Percentiles rank a stretch among this genome's conserved stretches.
phyloP scores from a whole-genome alignment of 192 early-diverging fungal genomes.

The Backusella liffmaniae region DNA sequence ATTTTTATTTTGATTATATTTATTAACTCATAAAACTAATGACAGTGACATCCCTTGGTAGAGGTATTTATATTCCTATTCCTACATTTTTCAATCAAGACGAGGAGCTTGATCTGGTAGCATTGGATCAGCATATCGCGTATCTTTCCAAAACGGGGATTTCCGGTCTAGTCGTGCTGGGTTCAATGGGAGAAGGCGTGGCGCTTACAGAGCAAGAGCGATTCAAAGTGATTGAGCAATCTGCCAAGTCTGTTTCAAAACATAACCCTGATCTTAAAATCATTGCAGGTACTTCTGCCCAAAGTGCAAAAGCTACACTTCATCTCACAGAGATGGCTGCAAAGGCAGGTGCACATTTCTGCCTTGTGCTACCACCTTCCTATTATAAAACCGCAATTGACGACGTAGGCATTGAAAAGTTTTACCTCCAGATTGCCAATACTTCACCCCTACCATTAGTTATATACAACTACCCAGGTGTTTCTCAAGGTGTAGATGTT shows the following conservation, averaged over 20 bases:
- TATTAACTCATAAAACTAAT: neutral
- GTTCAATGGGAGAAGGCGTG: conserved; percentile 37
- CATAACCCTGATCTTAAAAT: conserved; percentile 22
- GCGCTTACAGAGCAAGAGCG: conserved; percentile 35
- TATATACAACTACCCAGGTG: conserved; percentile 42
- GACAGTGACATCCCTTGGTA: conserved; percentile 14
- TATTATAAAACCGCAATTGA: conserved; percentile 26
- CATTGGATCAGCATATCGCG: conserved; percentile 30
- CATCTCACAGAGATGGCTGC: conserved; percentile 30
- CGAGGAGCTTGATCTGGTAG: conserved; percentile 36
- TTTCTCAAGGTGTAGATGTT: conserved; percentile 37
- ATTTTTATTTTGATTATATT: neutral
- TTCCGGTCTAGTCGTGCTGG: conserved; percentile 33
- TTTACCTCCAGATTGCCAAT: conserved; percentile 28
- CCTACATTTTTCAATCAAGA: conserved; percentile 38
- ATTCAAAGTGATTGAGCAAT: conserved; percentile 15
- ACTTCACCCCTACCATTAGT: conserved; percentile 36
- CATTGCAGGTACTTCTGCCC: conserved; percentile 30
- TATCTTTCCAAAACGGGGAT: conserved; percentile 31
- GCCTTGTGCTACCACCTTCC: conserved; percentile 32
- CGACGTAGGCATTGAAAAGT: conserved; percentile 13
- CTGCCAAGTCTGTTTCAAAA: conserved; percentile 17
- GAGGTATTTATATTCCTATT: conserved; percentile 35
- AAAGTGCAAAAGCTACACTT: conserved; percentile 30
- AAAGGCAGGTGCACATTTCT: conserved; percentile 27